Percentiles rank a stretch among this genome's conserved stretches.
phyloP scores from a whole-genome alignment of 805 yeast species.

The Cephaloascus albidus region DNA sequence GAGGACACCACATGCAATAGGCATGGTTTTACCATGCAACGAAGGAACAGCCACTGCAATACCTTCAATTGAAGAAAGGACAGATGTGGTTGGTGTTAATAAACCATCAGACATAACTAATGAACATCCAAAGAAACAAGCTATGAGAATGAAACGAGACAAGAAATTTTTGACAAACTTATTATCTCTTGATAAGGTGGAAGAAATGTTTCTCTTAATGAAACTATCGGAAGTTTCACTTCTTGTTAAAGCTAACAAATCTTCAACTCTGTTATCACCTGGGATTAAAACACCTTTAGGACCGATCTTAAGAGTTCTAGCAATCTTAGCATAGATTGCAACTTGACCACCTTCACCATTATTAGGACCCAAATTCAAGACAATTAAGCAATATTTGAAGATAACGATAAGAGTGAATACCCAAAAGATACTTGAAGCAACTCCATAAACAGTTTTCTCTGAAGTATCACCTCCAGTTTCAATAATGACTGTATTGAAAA shows the following conservation, averaged over 20 bases:
- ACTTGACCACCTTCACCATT: slow-evolving; percentile 58
- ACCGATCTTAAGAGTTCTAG: slow-evolving; percentile 36
- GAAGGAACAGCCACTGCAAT: slow-evolving; percentile 42
- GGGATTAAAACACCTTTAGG: slow-evolving; percentile 35
- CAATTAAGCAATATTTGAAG: slow-evolving; percentile 40
- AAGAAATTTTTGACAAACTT: slow-evolving; percentile 16
- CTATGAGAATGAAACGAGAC: slow-evolving; percentile 20
- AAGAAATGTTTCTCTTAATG: slow-evolving; percentile 7
- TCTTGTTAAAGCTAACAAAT: slow-evolving; percentile 21
- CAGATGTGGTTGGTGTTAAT: slow-evolving; percentile 56
- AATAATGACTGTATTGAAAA: slow-evolving; percentile 24
- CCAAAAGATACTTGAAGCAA: slow-evolving; percentile 45
- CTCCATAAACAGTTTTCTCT: slow-evolving; percentile 35
- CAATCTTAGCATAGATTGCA: slow-evolving; percentile 53
- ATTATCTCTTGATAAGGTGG: slow-evolving; percentile 5
- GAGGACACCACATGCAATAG: slow-evolving; percentile 39
- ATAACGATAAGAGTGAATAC: slow-evolving; percentile 43
- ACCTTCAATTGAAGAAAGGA: slow-evolving; percentile 48
- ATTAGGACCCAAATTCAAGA: slow-evolving; percentile 41
- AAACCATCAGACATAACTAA: slow-evolving; percentile 52
- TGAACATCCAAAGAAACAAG: slow-evolving; percentile 46
- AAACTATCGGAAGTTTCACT: slow-evolving; percentile 25
- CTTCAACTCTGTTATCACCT: slow-evolving; percentile 20
- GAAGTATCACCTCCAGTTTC: slow-evolving; percentile 4
- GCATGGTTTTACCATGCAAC: slow-evolving; percentile 28